Base-by-base conservation (phyloP, 1,139 yeast genomes). In the Yamadazyma diospyri region DNA sequence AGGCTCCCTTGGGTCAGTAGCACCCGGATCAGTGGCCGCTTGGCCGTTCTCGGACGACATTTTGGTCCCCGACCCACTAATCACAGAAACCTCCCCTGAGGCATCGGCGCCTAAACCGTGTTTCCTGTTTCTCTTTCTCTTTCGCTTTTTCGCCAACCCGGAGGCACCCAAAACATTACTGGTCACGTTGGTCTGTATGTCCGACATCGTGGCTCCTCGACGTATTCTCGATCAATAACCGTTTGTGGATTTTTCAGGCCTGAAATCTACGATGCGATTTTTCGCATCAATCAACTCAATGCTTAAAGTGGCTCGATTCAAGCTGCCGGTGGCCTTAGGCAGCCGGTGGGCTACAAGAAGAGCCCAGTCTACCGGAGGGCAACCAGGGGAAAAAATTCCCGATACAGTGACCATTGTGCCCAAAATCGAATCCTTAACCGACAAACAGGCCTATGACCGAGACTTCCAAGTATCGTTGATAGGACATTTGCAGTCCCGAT, bases 401-500 rank as follows among this genome's bases (percentile, higher is more conserved):
- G 48, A 42, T 16, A 44, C 49, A 1, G 37, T 45, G 7, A 45
- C 64, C 10, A 58, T 68, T 24, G 61, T 68, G 6, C 75, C 75
- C 1, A 50, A 67, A 5, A 54, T 67, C 2, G 43, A 49, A 16
- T 51, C 53, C 15, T 48, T 68, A 22, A 51, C 61, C 2, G 33
- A 43, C 5, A 36, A 45, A 1, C 55, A 51, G 9, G 58, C 55
- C 7, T 57, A 54, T 34, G 39, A 39, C 4, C 31, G 47, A 2
- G 78, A 73, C 33, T 36, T 58, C 7, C 44, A 53, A 3, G 57
- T 54, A 12, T 71, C 80, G 2, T 45, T 76, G 13, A 49, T 75
- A 26, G 57, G 62, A 4, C 73, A 73, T 42, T 51, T 76, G 20
- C 65, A 66, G 36, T 56, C 64, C 13, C 58, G 82, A 34, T 58